Percentiles rank a stretch among this genome's conserved stretches.
Conservation (phyloP, 1,284 basidiomycete species). For the Trichosporon sp. region DNA sequence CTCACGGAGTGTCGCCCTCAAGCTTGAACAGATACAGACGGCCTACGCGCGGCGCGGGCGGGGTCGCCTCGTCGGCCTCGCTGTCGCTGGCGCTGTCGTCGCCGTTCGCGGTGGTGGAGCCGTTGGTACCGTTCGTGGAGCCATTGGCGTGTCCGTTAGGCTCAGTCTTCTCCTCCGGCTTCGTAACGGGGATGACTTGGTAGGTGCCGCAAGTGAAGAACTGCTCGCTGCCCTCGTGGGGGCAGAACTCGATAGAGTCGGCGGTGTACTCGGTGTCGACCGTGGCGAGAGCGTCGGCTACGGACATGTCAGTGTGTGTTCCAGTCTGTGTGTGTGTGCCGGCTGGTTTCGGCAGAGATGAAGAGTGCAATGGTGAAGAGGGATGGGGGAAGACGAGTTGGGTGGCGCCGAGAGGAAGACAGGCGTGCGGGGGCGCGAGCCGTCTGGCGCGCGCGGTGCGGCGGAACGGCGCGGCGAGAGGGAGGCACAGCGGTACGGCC, state of each 20-base stretch:
- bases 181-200: slow-evolving; percentile 55
- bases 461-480: too few relatives aligned
- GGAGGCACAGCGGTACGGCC: too few relatives aligned
- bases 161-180: slow-evolving; percentile 30
- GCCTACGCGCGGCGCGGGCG: slow-evolving; percentile 54
- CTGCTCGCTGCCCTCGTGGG: slow-evolving; percentile 57
- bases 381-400: background rate
- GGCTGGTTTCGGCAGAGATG: background rate
- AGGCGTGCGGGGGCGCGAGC: background rate
- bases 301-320: background rate
- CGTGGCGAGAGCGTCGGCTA: slow-evolving; percentile 35
- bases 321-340: background rate
- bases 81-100: slow-evolving; percentile 37
- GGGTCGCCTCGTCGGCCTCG: slow-evolving; percentile 24
- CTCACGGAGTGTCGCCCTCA: slow-evolving; percentile 11
- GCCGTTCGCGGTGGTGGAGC: background rate
- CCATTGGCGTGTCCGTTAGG: background rate
- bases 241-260: slow-evolving; percentile 87
- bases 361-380: background rate
- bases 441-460: background rate
- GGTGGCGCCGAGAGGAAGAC: background rate
- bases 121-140: background rate
- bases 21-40: slow-evolving; percentile 35
- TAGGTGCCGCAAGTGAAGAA: slow-evolving; percentile 88
- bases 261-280: slow-evolving; percentile 76